Evolutionary conservation across 1,139 yeast species (phyloP), one percentile per base, ranked within the genome.

Genomic region (Pichia sp.): DNA sequence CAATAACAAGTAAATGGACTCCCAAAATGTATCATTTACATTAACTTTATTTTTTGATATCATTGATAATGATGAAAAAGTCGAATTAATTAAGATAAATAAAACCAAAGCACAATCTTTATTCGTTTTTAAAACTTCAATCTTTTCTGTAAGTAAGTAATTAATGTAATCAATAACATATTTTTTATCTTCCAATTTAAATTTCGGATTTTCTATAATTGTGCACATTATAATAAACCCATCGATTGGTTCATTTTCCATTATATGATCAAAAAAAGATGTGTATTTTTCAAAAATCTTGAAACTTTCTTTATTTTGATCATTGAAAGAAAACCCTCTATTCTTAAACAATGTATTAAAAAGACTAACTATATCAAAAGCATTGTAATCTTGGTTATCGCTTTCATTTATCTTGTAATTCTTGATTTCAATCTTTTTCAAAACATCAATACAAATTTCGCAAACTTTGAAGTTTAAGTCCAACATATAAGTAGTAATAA

Each of bases 81-180:
- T 16, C 3, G 59, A 47, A 35, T 55, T 54, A 1, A 55, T 35
- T 9, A 59, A 22, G 7, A 61, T 15, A 18, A 53, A 53, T 12
- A 61, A 30, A 15, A 51, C 42, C 2, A 39, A n/a, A 15, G 20
- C 27, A 16, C 26, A 39, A 29, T 41, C 13, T 13, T 32, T 18
- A 30, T 34, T 36, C 3, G 4, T 4, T 29, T 35, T 15, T 1
- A 59, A 16, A 0, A 39, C 11, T 9, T 43, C 37, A 8, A 46
- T n/a, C 5, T 44, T 40, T 37, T 60, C 62, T 26, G 60, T 49
- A 13, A 59, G 23, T 8, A 57, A 15, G 39, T 56, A 56, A 39
- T 59, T 57, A 15, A 59, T 43, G 34, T 54, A 60, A 41, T 58
- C 60, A 24, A 59, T 18, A 18, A 52, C 41, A 15, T 51, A 18